These are phyloP conservation scores for Starmerella asiatica DNA, from an alignment of 805 yeast genomes.

Conservation along the genomic window DNA sequence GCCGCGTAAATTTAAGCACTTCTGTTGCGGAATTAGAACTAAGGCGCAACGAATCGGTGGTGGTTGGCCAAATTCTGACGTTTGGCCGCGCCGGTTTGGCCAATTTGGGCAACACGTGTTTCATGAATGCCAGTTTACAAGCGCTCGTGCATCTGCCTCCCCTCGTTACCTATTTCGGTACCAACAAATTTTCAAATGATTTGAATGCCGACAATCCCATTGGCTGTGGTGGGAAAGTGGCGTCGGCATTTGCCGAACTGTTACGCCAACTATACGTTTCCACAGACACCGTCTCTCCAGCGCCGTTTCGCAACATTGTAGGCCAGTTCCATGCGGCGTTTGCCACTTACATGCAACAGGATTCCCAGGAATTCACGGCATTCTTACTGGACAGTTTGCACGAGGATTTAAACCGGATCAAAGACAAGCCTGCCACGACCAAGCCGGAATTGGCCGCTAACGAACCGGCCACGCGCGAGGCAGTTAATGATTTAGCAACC, in stretches of 20 bases:
- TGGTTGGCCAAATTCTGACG: slow-evolving; percentile 30
- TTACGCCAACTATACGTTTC: slow-evolving; percentile 43
- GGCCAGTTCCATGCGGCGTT: slow-evolving; percentile 71
- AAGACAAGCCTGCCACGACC: slow-evolving; percentile 72
- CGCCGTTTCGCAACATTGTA: slow-evolving; percentile 61
- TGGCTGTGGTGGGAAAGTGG: slow-evolving; percentile 74
- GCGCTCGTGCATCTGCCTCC: slow-evolving; percentile 71
- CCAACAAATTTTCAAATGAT: slow-evolving; percentile 42
- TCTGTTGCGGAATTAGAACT: slow-evolving; percentile 8
- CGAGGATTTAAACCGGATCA: slow-evolving; percentile 77
- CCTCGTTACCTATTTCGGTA: slow-evolving; percentile 55
- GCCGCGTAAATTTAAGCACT: not conserved
- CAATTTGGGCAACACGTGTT: slow-evolving; percentile 92
- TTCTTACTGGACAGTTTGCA: slow-evolving; percentile 80
- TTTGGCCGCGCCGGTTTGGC: slow-evolving; percentile 78
- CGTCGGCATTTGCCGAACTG: slow-evolving; percentile 56
- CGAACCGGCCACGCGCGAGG: slow-evolving; percentile 41
- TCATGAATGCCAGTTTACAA: slow-evolving; percentile 83
- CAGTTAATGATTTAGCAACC: slow-evolving; percentile 48
- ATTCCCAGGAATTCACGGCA: slow-evolving; percentile 83
- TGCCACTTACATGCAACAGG: slow-evolving; percentile 76
- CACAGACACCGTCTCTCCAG: slow-evolving; percentile 39
- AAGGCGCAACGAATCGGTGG: slow-evolving; percentile 6
- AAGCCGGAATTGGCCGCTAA: slow-evolving; percentile 66
- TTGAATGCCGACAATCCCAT: slow-evolving; percentile 67